Base-by-base conservation (phyloP, 176 grass and related monocot genomes). In the Juncus inflexus region DNA sequence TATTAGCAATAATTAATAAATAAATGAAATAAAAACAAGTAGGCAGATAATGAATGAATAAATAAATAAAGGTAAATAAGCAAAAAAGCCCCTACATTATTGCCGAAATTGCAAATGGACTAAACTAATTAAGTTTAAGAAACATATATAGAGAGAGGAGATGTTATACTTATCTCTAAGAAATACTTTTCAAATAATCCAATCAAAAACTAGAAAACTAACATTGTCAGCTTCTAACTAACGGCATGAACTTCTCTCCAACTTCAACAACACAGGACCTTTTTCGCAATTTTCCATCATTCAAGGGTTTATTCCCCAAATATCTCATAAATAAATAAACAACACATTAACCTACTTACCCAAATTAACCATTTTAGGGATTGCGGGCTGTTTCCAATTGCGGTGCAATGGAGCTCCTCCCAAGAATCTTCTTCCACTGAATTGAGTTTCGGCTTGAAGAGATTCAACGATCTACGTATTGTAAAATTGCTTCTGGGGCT, bases 401-500 rank as follows among this genome's bases (percentile, higher is more conserved):
- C 80, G 16, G 73, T 64, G 7, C 73, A 77, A 75, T 97, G 80
- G 45, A 97, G 83, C 45, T 97, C 94, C 71, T 97, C 94, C 94
- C 94, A 97, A 2, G 94, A 97, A 19, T 97, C 88, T 76, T 78
- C 88, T 83, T 97, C 88, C 60, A 89, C 77, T 28, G 67, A 47
- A 61, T 91, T 89, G 57, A 97, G 67, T 84, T 82, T 89, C 15
- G 94, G 94, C 76, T 91, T 97, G 70, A 97, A 82, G 39, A 92
- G 60, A 84, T 77, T 67, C 71, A 97, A 74, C 52, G 79, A 91
- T 39, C 80, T 74, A 35, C 85, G 68, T 60, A 87, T 87, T 1
- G 88, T 91, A 15, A 72, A 77, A 74, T 97, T 86, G 74, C 88
- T 91, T 86, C 74, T 84, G 37, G 77, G 80, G 67, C 85, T 82